A percentile compares a stretch with the other conserved stretches of the same genome.
phyloP scores from a whole-genome alignment of 305 asterid genomes.

The Fraxinus ornus region DNA sequence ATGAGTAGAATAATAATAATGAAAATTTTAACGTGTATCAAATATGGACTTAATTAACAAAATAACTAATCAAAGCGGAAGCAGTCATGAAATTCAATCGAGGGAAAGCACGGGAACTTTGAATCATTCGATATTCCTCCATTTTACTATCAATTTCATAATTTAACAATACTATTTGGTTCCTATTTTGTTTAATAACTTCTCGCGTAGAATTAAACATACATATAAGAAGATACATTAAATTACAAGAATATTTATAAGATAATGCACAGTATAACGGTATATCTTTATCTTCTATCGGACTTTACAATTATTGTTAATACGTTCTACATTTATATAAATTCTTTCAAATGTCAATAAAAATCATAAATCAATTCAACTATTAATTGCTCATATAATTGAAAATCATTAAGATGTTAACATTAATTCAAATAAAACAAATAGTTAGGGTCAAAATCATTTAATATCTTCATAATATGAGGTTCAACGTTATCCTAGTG shows the following conservation, averaged over 20 bases:
- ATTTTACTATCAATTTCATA: not conserved
- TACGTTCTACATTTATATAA: no score
- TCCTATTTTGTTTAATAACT: not conserved
- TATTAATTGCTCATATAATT: not conserved
- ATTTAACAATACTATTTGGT: no score
- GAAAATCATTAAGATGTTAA: not conserved
- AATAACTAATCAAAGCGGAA: not conserved
- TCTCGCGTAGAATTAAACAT: not conserved
- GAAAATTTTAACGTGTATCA: no score
- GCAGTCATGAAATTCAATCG: not conserved
- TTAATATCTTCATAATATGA: not conserved
- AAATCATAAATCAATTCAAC: not conserved
- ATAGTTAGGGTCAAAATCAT: no score
- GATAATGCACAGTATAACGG: not conserved
- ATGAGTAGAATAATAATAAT: no score
- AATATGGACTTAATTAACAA: no score
- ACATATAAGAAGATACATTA: no score
- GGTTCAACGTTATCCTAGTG: not conserved
- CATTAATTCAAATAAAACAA: not conserved
- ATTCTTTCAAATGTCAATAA: no score
- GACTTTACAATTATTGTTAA: no score
- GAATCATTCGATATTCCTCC: not conserved
- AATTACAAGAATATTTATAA: not conserved
- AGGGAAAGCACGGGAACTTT: not conserved
- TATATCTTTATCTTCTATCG: no score